A percentile compares a stretch with the other conserved stretches of the same genome.
These are phyloP conservation scores for Mycena latifolia DNA, from an alignment of 768 basidiomycete species.

Conservation along the genomic window DNA sequence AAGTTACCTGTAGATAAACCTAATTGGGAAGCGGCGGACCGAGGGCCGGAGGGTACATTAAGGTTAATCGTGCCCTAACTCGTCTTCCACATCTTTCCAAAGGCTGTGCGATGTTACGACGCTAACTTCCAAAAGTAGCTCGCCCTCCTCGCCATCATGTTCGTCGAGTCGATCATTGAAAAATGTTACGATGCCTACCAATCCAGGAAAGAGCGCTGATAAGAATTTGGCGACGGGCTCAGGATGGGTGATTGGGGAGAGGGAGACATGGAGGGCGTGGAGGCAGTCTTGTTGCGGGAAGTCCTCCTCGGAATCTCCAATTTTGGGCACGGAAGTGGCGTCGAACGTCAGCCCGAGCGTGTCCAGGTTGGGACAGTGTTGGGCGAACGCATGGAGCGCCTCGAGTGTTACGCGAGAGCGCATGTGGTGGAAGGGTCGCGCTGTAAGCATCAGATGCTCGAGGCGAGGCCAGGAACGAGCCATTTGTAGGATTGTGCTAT, in stretches of 20 bases:
- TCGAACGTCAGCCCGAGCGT: neutral
- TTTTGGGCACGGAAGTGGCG: neutral
- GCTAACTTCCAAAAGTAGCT: too few species aligned
- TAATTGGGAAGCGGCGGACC: too few species aligned
- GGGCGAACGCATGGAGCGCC: neutral
- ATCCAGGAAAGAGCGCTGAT: neutral
- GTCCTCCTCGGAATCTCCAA: neutral
- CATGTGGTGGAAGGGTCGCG: neutral
- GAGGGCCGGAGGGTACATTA: too few species aligned
- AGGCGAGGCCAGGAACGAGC: slow-evolving; percentile 1
- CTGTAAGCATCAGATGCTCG: neutral
- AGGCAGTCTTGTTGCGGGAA: neutral
- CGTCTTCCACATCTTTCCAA: too few species aligned
- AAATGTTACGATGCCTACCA: neutral
- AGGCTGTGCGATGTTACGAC: too few species aligned
- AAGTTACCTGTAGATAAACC: too few species aligned
- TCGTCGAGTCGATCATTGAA: too few species aligned
- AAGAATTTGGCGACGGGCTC: neutral
- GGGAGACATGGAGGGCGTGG: neutral
- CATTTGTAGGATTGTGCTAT: neutral
- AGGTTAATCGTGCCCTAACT: too few species aligned
- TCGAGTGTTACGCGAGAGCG: neutral
- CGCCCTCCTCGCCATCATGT: too few species aligned
- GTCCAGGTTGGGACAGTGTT: neutral
- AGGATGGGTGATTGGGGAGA: neutral